Evolutionary conservation across 1,139 yeast genomes (phyloP).

Genomic region (Yarrowia galli): DNA sequence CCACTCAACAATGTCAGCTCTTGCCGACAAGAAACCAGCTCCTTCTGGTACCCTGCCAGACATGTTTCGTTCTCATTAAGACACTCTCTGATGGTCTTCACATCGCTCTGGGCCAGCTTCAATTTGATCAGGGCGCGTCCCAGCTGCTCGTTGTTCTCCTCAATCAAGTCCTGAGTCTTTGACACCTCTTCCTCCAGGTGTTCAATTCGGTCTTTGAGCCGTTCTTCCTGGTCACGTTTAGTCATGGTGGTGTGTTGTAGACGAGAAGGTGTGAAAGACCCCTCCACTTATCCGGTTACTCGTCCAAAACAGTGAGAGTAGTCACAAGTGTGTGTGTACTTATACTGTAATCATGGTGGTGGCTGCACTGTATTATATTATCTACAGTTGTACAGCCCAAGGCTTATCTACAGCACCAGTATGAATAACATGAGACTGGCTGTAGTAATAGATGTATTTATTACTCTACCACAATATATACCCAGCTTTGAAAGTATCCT

Average conservation of each 20-base stretch:
- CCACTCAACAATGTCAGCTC: not conserved
- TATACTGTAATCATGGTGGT: no score
- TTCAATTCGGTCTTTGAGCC: not conserved
- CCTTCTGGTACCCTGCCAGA: not conserved
- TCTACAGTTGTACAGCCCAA: no score
- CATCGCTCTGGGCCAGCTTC: not conserved
- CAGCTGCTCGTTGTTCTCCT: not conserved
- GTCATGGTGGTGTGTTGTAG: not conserved
- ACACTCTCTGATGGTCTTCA: not conserved
- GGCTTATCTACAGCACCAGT: no score
- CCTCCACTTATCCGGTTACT: no score
- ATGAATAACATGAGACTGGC: no score
- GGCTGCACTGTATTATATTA: no score
- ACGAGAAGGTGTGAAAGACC: not conserved
- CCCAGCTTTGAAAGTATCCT: no score
- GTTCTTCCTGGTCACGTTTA: slow-evolving; percentile 14
- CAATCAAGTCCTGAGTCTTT: not conserved
- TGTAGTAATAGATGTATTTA: no score
- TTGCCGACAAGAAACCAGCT: not conserved
- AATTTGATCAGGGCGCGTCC: not conserved
- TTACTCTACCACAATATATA: no score
- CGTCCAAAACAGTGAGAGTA: no score
- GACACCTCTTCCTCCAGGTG: not conserved
- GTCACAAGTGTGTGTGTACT: no score
- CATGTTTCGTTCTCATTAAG: not conserved